Conservation (phyloP, 2,329 filamentous ascomycete species). For the Alternaria sp. region DNA sequence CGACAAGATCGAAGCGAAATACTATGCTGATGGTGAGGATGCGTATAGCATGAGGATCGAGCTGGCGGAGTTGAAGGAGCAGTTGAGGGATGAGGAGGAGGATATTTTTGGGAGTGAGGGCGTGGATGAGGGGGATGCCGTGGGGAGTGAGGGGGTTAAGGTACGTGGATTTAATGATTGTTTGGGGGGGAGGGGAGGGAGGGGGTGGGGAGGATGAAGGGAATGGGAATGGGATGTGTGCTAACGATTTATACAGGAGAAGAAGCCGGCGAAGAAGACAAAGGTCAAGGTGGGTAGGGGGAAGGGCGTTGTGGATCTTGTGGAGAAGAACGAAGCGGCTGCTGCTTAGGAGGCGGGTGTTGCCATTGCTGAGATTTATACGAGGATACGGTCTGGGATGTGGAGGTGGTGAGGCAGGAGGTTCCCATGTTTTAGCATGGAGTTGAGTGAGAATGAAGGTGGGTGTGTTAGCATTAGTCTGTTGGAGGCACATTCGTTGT, state of each 20-base stretch:
- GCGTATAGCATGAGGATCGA: constrained; percentile 94
- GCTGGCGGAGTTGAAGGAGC: constrained; percentile 64
- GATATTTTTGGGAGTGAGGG: constrained; percentile 45
- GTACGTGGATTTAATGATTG: no score
- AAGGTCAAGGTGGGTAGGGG: constrained; percentile 82
- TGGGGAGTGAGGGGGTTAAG: constrained; percentile 46
- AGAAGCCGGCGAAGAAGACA: constrained; percentile 50
- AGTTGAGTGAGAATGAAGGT: no score
- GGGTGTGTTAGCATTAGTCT: not conserved
- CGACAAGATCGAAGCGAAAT: constrained; percentile 73
- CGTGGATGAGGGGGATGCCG: constrained; percentile 42
- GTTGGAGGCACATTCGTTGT: not conserved
- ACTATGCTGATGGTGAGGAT: constrained; percentile 98
- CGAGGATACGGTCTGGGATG: not conserved
- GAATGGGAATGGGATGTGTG: no score
- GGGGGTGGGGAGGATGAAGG: no score
- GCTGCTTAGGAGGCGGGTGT: constrained; percentile 6
- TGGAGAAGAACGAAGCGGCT: constrained; percentile 69
- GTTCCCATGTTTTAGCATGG: no score
- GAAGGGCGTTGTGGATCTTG: constrained; percentile 78
- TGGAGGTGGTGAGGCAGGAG: not conserved
- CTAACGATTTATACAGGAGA: no score
- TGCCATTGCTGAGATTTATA: not conserved
- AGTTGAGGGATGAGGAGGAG: constrained; percentile 54
- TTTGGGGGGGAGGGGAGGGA: no score